Base-by-base conservation (phyloP, 1,139 yeast species). In the Pichia kudriavzevii region DNA sequence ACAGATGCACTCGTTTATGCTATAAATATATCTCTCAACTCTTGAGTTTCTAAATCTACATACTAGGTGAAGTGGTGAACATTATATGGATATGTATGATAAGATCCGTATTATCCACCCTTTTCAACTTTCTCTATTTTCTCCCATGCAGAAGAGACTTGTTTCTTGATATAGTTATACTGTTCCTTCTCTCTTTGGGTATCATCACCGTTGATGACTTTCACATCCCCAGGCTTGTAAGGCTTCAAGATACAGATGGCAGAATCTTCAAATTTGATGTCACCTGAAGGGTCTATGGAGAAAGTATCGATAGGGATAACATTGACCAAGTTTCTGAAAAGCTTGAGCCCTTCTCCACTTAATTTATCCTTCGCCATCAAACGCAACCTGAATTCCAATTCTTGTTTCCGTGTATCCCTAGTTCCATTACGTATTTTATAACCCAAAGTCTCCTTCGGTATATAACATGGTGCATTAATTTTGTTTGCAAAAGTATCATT, bases 101-200 rank as follows among this genome's bases (percentile, higher is more conserved):
- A n/a, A n/a, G n/a, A n/a, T n/a, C n/a, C n/a, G n/a, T n/a, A 21
- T 59, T 49, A 78, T 31, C 85, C 85, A n/a, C 85, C 85, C 49
- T 75, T 73, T 45, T 64, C 66, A 40, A 66, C 64, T 32, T 52
- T 55, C 40, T 69, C 75, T 41, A 72, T 55, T 41, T 66, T 69
- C 31, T 64, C 60, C 76, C 81, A 73, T 22, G 72, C 70, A 39
- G 72, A 76, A 41, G 67, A 69, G 18, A 79, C 70, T 34, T 74
- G 67, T 45, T 67, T 64, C 49, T 66, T 68, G 17, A 79, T 48
- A 32, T 53, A 53, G 6, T 42, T 70, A 40, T 72, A 60, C 14
- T 61, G 56, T 15, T 48, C 49, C 29, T 53, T 52, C 25, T 45
- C 48, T 6, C 34, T 38, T n/a, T 37, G 42, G n/a, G 40, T 48